phyloP scores from a whole-genome alignment of 1,284 basidiomycete species.

The Fistulinella staudtii region DNA sequence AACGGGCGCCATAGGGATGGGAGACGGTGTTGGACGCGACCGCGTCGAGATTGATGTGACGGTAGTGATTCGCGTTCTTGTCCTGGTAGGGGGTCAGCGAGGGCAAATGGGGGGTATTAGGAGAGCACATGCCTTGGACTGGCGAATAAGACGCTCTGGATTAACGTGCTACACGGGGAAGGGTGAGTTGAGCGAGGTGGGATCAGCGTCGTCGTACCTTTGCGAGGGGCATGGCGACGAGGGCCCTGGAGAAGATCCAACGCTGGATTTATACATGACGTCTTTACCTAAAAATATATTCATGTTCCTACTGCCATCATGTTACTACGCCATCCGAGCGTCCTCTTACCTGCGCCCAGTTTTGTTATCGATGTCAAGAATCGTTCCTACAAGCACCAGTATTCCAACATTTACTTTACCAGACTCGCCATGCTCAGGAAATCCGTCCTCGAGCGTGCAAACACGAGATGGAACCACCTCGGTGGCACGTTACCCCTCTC shows the following conservation, averaged over 20 bases:
- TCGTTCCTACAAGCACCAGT: slow-evolving; percentile 82
- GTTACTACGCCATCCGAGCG: no score
- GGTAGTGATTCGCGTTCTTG: slow-evolving; percentile 43
- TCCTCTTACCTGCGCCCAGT: no score
- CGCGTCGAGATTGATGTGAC: slow-evolving; percentile 39
- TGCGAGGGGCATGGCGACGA: slow-evolving; percentile 41
- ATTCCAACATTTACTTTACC: slow-evolving; percentile 90
- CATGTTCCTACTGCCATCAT: no score
- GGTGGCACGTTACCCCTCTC: slow-evolving; percentile 16
- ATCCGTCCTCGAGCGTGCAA: slow-evolving; percentile 63
- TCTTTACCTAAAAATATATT: no score
- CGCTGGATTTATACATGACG: not conserved
- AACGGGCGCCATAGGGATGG: slow-evolving; percentile 61
- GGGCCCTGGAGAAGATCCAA: not conserved
- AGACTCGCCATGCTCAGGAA: slow-evolving; percentile 64
- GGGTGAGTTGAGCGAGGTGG: not conserved
- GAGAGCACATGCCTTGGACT: slow-evolving; percentile 42
- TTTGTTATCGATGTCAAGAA: slow-evolving; percentile 50
- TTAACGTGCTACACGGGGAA: slow-evolving; percentile 55
- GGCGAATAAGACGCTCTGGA: slow-evolving; percentile 54
- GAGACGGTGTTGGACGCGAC: slow-evolving; percentile 31
- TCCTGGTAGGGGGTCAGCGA: slow-evolving; percentile 34
- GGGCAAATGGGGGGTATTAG: not conserved
- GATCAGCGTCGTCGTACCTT: slow-evolving; percentile 35
- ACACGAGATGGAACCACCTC: slow-evolving; percentile 61